phyloP scores from a whole-genome alignment of 805 yeast species.

The Wickerhamomyces bovis region DNA sequence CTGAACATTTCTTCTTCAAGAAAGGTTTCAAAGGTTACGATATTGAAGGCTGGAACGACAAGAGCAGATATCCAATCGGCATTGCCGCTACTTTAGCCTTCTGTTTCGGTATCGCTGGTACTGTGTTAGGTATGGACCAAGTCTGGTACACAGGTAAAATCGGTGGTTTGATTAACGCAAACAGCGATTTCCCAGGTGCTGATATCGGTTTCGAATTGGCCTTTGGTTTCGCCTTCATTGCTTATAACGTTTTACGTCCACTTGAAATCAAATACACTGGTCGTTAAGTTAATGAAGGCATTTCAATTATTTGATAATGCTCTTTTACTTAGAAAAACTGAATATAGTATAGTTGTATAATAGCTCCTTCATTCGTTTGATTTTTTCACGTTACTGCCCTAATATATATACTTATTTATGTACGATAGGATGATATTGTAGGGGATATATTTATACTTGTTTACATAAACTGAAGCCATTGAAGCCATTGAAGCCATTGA shows the following conservation, averaged over 20 bases:
- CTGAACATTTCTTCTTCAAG: slow-evolving; percentile 80
- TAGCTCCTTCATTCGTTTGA: neutral
- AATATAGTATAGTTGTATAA: neutral
- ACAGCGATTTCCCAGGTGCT: slow-evolving; percentile 46
- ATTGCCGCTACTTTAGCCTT: slow-evolving; percentile 72
- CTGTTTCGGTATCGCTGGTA: slow-evolving; percentile 81
- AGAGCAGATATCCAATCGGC: slow-evolving; percentile 63
- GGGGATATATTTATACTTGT: too few species aligned
- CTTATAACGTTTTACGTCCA: slow-evolving; percentile 54
- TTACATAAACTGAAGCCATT: too few species aligned
- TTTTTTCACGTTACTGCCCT: neutral
- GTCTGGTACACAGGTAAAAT: slow-evolving; percentile 76
- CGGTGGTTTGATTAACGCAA: slow-evolving; percentile 51
- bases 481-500: too few species aligned
- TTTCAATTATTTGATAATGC: neutral
- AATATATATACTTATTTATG: neutral
- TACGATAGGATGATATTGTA: neutral
- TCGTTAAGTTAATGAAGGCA: slow-evolving; percentile 22
- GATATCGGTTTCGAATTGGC: slow-evolving; percentile 86
- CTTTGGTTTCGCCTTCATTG: slow-evolving; percentile 59
- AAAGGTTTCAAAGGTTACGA: slow-evolving; percentile 57
- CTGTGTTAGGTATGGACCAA: slow-evolving; percentile 82
- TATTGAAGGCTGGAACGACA: slow-evolving; percentile 53
- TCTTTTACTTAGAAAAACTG: too few species aligned
- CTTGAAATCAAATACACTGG: slow-evolving; percentile 64